Evolutionary conservation across 345 rosid genomes (phyloP).

Genomic region (Arabidopsis suecica): DNA sequence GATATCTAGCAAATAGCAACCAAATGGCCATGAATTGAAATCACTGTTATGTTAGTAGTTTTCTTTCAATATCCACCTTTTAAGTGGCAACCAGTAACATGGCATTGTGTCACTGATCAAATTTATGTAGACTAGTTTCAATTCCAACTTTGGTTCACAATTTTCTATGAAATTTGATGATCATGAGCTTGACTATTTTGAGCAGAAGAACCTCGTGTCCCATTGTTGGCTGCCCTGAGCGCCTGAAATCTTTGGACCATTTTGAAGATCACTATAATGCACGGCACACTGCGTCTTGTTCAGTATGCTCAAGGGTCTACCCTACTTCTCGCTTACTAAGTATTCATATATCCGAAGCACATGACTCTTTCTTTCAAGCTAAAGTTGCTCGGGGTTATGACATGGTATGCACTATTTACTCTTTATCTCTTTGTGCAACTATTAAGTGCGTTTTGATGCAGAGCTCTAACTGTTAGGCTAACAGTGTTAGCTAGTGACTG

Average conservation of each 20-base stretch:
- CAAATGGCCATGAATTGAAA: conserved; percentile 5
- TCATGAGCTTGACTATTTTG: conserved; percentile 37
- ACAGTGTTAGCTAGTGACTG: not conserved
- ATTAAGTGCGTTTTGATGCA: conserved; percentile 10
- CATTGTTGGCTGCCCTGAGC: conserved; percentile 77
- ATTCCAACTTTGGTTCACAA: not conserved
- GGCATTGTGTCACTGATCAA: not conserved
- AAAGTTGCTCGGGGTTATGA: conserved; percentile 89
- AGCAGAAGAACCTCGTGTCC: conserved; percentile 80
- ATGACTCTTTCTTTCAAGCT: conserved; percentile 94
- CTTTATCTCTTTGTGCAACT: conserved; percentile 10
- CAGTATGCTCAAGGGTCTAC: conserved; percentile 84
- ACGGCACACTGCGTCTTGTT: conserved; percentile 91
- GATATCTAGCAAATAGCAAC: not conserved
- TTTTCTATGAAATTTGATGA: not conserved
- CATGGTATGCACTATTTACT: conserved; percentile 57
- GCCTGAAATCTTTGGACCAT: conserved; percentile 64
- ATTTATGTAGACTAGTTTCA: conserved; percentile 2
- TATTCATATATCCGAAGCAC: conserved; percentile 90
- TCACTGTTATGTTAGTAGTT: conserved; percentile 10
- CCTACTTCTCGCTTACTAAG: conserved; percentile 84
- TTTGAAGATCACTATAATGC: conserved; percentile 91
- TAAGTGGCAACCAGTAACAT: not conserved
- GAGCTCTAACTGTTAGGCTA: not conserved
- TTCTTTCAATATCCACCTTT: not conserved